phyloP scores from a whole-genome alignment of 768 basidiomycete species.

The Xerocomellus chrysenteron region DNA sequence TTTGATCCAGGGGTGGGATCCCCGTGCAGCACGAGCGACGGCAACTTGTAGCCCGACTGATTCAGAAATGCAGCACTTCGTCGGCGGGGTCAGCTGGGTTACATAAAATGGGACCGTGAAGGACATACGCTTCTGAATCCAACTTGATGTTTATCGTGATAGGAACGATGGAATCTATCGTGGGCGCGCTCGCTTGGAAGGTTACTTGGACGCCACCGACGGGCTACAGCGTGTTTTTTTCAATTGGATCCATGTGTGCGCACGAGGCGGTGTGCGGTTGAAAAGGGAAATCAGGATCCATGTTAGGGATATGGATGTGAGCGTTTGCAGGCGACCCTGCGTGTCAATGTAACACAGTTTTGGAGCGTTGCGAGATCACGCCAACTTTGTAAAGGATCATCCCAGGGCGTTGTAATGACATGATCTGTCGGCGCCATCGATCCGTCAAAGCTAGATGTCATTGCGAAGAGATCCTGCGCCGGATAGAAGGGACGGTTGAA shows the following conservation, averaged over 20 bases:
- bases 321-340: neutral
- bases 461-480: constrained; percentile 2
- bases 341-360: neutral
- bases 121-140: no score
- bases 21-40: no score
- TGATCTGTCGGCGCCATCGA: constrained; percentile 4
- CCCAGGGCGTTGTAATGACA: neutral
- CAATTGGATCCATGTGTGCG: neutral
- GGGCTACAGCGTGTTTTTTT: neutral
- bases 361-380: neutral
- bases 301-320: neutral
- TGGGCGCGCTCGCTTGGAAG: neutral
- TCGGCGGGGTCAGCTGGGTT: no score
- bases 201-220: neutral
- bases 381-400: neutral
- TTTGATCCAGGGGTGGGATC: constrained; percentile 2
- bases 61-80: no score
- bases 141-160: neutral
- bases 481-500: neutral
- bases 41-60: no score
- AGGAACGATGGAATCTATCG: neutral
- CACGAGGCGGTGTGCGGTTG: no score
- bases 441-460: neutral
- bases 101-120: no score
- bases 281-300: neutral